These are phyloP conservation scores for Colletotrichum sp. DNA, from an alignment of 2,329 filamentous ascomycete species.

Conservation along the genomic window DNA sequence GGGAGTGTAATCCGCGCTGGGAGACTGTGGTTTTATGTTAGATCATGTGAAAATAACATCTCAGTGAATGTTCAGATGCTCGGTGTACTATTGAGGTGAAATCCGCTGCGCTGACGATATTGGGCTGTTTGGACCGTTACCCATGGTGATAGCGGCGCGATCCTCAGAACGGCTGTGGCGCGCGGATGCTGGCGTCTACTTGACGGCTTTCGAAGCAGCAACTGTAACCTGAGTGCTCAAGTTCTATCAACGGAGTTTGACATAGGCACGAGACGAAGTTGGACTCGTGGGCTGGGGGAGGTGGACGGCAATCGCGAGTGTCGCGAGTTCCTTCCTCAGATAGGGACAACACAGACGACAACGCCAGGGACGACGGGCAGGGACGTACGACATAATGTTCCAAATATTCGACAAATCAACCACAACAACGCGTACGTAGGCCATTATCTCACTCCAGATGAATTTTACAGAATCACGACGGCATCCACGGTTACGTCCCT, in stretches of 20 bases:
- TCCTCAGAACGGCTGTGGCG: background rate
- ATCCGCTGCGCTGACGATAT: background rate
- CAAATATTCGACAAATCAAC: no score
- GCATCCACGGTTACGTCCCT: conserved; percentile 23
- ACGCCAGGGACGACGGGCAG: no score
- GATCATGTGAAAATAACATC: background rate
- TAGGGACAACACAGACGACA: background rate
- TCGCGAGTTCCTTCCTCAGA: background rate
- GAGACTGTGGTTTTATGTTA: background rate
- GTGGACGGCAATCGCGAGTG: background rate
- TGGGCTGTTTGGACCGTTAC: background rate
- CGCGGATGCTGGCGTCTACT: background rate
- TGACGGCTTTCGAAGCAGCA: background rate
- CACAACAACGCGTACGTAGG: no score
- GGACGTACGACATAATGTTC: no score
- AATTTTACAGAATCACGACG: accelerated
- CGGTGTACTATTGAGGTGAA: background rate
- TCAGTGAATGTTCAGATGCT: background rate
- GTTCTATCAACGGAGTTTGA: accelerated
- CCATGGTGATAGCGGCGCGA: background rate
- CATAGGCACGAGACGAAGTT: background rate
- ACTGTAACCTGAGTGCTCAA: accelerated
- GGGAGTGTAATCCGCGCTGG: background rate
- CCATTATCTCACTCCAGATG: no score
- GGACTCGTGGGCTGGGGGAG: background rate